Conservation (phyloP, 768 basidiomycete genomes). For the Tulasnella calospora region DNA sequence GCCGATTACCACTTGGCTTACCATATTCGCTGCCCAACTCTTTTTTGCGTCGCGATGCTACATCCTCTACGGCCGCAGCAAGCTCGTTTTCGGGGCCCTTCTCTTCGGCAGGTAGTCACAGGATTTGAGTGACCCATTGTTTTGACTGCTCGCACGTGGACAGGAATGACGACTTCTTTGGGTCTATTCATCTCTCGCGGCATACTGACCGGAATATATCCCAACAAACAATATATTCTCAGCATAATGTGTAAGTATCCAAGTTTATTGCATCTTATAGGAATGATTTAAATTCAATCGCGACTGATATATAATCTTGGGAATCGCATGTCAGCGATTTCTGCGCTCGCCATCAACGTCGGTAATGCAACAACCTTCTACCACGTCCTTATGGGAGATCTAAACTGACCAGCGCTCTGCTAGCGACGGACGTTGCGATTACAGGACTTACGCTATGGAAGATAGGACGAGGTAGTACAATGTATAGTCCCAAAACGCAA, state of each 20-base stretch:
- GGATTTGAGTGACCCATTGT: too few species aligned
- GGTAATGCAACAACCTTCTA: not conserved
- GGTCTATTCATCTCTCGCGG: not conserved
- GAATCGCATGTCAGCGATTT: not conserved
- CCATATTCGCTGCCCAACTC: not conserved
- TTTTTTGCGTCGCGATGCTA: not conserved
- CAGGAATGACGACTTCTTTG: not conserved
- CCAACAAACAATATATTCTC: too few species aligned
- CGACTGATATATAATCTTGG: not conserved
- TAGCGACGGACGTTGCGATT: constrained; percentile 5
- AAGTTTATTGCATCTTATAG: not conserved
- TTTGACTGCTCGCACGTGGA: not conserved
- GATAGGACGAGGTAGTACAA: not conserved
- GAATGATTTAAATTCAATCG: not conserved
- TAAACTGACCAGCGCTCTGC: not conserved
- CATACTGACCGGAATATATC: not conserved
- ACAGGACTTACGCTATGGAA: constrained; percentile 1
- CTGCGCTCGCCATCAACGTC: not conserved
- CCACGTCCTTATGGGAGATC: too few species aligned
- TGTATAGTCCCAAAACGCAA: not conserved
- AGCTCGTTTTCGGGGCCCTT: not conserved
- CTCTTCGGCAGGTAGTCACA: not conserved
- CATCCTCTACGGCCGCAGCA: not conserved
- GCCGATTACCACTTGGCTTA: not conserved
- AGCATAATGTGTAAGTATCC: not conserved